A percentile compares a stretch with the other conserved stretches of the same genome.
These are phyloP conservation scores for Pythium insidiosum DNA, from an alignment of 352 stramenopile genomes.

Conservation along the genomic window DNA sequence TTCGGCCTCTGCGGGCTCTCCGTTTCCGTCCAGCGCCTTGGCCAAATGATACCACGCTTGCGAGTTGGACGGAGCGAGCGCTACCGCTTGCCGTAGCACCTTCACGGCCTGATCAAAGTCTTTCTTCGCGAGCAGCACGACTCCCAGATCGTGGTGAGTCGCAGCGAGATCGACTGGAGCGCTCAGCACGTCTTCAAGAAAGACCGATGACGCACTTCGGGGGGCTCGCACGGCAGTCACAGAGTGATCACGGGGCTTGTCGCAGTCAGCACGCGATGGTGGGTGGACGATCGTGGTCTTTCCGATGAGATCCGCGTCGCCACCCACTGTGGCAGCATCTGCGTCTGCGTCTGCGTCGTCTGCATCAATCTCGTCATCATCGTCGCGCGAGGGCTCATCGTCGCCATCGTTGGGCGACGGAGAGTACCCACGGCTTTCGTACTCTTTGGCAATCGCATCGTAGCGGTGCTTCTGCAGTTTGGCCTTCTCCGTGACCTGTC, in stretches of 20 bases:
- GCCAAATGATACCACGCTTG: conserved; percentile 46
- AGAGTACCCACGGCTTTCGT: conserved; percentile 12
- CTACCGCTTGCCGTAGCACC: conserved; percentile 34
- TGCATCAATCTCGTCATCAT: background rate
- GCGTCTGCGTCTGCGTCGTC: too few species aligned
- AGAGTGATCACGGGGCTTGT: too few species aligned
- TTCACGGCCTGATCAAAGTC: conserved; percentile 27
- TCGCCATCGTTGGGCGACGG: background rate
- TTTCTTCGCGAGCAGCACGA: conserved; percentile 32
- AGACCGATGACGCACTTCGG: conserved; percentile 4
- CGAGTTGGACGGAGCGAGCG: conserved; percentile 27
- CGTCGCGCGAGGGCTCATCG: background rate
- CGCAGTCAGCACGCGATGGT: too few species aligned
- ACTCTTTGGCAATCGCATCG: conserved; percentile 7
- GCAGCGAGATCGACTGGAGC: conserved; percentile 31
- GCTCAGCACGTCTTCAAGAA: conserved; percentile 18
- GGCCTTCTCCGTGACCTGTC: conserved; percentile 1
- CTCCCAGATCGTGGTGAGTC: conserved; percentile 44
- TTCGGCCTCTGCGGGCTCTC: conserved; percentile 31
- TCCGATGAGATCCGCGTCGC: background rate
- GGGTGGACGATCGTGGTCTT: too few species aligned
- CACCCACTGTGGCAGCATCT: background rate
- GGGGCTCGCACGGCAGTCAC: background rate
- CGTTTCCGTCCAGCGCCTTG: conserved; percentile 46
- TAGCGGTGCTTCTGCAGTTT: conserved; percentile 7